Conservation (phyloP, 2,329 filamentous ascomycete genomes). For the Sclerotinia minor region DNA sequence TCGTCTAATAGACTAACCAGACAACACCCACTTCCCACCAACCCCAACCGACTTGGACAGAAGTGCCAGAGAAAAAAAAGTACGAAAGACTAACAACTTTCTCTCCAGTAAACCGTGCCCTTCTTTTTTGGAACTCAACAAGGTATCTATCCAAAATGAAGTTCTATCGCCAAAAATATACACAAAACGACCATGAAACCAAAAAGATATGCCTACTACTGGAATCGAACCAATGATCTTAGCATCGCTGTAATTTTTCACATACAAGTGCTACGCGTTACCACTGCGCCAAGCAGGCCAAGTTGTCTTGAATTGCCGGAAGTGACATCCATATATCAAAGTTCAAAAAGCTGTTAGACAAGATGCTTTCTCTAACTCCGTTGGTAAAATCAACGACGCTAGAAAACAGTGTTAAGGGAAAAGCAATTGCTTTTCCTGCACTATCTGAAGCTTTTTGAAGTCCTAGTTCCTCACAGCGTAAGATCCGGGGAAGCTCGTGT, state of each 20-base stretch:
- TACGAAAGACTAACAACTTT: fast-evolving
- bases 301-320: fast-evolving
- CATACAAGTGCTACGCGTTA: conserved; percentile 21
- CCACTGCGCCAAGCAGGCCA: conserved; percentile 15
- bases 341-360: neutral
- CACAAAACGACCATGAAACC: neutral
- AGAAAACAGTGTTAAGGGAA: too few species aligned
- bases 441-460: neutral
- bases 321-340: neutral
- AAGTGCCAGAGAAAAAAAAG: neutral
- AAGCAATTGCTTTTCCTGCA: neutral
- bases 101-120: neutral
- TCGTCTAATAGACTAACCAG: too few species aligned
- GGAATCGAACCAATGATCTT: conserved; percentile 20
- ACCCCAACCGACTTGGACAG: too few species aligned
- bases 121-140: too few species aligned
- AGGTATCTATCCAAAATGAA: too few species aligned
- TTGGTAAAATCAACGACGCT: neutral
- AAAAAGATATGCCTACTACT: neutral
- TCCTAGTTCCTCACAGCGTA: neutral
- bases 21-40: too few species aligned
- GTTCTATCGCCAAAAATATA: neutral
- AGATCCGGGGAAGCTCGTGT: neutral
- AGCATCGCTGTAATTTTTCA: neutral
- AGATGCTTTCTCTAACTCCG: neutral